A percentile compares a stretch with the other conserved stretches of the same genome.
Evolutionary conservation across 2,329 filamentous ascomycete species (phyloP).

Genomic region (Rhinocladiella mackenziei): DNA sequence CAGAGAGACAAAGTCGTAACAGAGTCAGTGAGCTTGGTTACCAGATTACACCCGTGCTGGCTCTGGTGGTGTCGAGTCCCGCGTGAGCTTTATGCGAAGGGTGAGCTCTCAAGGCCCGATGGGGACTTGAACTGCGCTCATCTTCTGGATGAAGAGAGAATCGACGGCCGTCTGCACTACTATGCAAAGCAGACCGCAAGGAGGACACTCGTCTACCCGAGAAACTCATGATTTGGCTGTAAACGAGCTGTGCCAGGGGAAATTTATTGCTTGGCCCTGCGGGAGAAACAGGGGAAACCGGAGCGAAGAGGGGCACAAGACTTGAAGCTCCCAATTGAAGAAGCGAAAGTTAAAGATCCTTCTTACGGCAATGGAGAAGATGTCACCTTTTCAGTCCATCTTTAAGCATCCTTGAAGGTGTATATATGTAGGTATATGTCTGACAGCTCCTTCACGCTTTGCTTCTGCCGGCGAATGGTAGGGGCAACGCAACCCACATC

Average conservation of each 20-base stretch:
- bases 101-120: conserved; percentile 81
- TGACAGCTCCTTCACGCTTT: too few species aligned
- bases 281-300: conserved; percentile 1
- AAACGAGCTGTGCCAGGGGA: too few species aligned
- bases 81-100: conserved; percentile 89
- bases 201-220: conserved; percentile 45
- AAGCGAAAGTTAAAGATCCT: too few species aligned
- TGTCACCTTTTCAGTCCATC: too few species aligned
- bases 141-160: conserved; percentile 22
- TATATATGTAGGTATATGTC: too few species aligned
- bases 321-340: too few species aligned
- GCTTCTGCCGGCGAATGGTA: conserved; percentile 1
- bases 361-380: too few species aligned
- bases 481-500: too few species aligned
- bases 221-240: conserved; percentile 49
- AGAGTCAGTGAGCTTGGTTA: conserved; percentile 50
- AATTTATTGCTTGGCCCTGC: conserved; percentile 11
- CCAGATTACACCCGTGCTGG: conserved; percentile 93
- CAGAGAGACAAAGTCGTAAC: background rate
- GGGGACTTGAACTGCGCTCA: conserved; percentile 76
- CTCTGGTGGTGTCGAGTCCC: conserved; percentile 80
- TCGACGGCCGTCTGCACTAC: conserved; percentile 31
- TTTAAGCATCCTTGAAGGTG: too few species aligned
- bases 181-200: conserved; percentile 33
- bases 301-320: background rate